Evolutionary conservation across 164 flowering plant genomes (phyloP).

Genomic region (Nymphaea colorata): DNA sequence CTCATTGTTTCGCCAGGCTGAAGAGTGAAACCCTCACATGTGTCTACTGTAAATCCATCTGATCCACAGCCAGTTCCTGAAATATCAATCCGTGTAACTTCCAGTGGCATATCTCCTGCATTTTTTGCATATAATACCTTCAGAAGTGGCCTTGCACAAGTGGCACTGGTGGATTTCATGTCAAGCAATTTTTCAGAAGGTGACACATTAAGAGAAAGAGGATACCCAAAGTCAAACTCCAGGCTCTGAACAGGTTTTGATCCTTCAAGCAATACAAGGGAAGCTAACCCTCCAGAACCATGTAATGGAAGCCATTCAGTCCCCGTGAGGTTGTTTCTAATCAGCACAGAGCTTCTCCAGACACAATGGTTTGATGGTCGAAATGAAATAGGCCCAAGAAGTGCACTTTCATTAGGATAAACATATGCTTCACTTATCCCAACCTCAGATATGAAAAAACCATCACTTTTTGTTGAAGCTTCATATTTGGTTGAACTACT

Average conservation of each 20-base stretch:
- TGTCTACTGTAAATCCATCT: slow-evolving; percentile 57
- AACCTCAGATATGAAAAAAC: slow-evolving; percentile 48
- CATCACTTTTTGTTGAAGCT: slow-evolving; percentile 23
- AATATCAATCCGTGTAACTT: slow-evolving; percentile 43
- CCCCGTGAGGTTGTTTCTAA: slow-evolving; percentile 86
- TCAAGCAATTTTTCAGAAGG: slow-evolving; percentile 13
- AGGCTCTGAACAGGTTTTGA: slow-evolving; percentile 39
- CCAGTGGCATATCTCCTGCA: slow-evolving; percentile 62
- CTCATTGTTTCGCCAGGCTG: slow-evolving; percentile 58
- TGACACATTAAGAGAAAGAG: slow-evolving; percentile 28
- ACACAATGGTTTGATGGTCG: slow-evolving; percentile 56
- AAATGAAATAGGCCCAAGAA: slow-evolving; percentile 67
- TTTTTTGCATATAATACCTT: slow-evolving; percentile 68
- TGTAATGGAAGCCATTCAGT: slow-evolving; percentile 61
- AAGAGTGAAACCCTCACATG: slow-evolving; percentile 52
- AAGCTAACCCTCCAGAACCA: slow-evolving; percentile 65
- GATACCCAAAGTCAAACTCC: slow-evolving; percentile 41
- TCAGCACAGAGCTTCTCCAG: slow-evolving; percentile 68
- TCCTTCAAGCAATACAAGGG: slow-evolving; percentile 48
- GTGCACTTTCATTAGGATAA: slow-evolving; percentile 49
- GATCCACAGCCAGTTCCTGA: slow-evolving; percentile 57
- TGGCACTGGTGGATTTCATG: slow-evolving; percentile 12
- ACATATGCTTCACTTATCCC: slow-evolving; percentile 58
- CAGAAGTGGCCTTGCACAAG: slow-evolving; percentile 30
- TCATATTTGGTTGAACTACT: slow-evolving; percentile 19